Evolutionary conservation across 768 basidiomycete genomes (phyloP), one percentile per base, ranked within the genome.

Genomic region (Phlegmacium glaucopus): DNA sequence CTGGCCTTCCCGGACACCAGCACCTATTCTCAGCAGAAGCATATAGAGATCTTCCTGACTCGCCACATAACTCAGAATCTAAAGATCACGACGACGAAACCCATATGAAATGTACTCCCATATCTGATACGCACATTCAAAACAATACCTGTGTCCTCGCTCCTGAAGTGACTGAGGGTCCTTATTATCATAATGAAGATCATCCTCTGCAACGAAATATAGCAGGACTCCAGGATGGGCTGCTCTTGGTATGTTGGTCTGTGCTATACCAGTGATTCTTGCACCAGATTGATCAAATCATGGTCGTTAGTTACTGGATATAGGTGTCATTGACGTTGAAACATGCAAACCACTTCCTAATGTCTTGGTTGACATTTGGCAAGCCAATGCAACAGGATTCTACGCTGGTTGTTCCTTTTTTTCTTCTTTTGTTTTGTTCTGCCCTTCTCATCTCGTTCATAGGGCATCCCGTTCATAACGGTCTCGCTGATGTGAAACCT

Each of bases 361-460:
- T 44, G 75, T 77, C 28, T 67, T 80, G n/a, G 77, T 80, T 3
- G 78, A 80, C 49, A 75, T 80, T 36, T 80, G 78, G 78, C 76
- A 77, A 51, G 76, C 78, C 4, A 80, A 80, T 50, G 73, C 78
- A 6, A 80, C 78, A 1, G 78, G 78, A 0, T 65, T 65, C 44
- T 80, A 80, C 48, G 72, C 77, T n/a, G 77, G 75, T 22, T 70
- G 39, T 11, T 61, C 45, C 9, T 48, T 27, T 45, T 10, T 9
- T 13, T 27, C 34, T 16, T 42, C 36, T 15, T 34, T n/a, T 34
- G 6, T 34, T 10, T 34, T 10, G 6, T 15, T 10, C 12, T 10
- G 16, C 12, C 17, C 25, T 29, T 36, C 32, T 43, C 18, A 43
- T 45, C 15, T 45, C 4, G 13, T 13, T 17, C 44, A n/a, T 22